Evolutionary conservation across 2,329 filamentous ascomycete species (phyloP).

Genomic region (Leptodontidium sp.): DNA sequence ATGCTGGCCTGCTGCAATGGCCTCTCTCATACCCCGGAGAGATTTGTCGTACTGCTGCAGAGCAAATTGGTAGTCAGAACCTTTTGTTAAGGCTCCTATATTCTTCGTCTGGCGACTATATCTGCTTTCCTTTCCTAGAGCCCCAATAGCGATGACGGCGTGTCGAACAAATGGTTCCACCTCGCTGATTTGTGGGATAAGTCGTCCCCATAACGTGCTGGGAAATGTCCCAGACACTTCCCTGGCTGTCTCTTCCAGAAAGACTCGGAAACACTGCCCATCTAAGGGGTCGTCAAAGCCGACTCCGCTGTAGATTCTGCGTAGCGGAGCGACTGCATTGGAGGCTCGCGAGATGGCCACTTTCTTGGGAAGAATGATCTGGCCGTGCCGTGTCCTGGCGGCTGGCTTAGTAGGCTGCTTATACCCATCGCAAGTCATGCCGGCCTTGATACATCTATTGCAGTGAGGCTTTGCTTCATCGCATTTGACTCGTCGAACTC

Average conservation of each 20-base stretch:
- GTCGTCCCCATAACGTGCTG: conserved; percentile 31
- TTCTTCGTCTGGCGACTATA: not conserved
- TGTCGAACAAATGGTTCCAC: conserved; percentile 34
- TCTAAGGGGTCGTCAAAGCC: conserved; percentile 28
- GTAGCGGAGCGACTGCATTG: not conserved
- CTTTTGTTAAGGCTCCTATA: not conserved
- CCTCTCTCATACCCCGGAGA: conserved; percentile 28
- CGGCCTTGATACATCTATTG: conserved; percentile 22
- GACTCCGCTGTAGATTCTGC: conserved; percentile 13
- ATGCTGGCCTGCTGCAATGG: conserved; percentile 28
- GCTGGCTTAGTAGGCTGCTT: not conserved
- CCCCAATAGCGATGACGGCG: conserved; percentile 35
- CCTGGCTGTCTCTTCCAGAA: conserved; percentile 32
- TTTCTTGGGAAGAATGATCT: conserved; percentile 17
- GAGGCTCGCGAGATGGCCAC: not conserved
- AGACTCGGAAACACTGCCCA: conserved; percentile 33
- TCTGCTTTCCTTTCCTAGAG: conserved; percentile 27
- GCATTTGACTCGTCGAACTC: conserved; percentile 28
- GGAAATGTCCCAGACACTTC: conserved; percentile 31
- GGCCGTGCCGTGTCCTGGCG: not conserved
- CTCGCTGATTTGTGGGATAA: conserved; percentile 37
- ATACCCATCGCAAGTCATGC: conserved; percentile 27
- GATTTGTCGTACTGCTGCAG: conserved; percentile 33
- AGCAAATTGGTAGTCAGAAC: conserved; percentile 25
- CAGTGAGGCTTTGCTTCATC: conserved; percentile 25